Base-by-base conservation (phyloP, 495 filamentous ascomycete species). In the Aspergillus bertholletiae region DNA sequence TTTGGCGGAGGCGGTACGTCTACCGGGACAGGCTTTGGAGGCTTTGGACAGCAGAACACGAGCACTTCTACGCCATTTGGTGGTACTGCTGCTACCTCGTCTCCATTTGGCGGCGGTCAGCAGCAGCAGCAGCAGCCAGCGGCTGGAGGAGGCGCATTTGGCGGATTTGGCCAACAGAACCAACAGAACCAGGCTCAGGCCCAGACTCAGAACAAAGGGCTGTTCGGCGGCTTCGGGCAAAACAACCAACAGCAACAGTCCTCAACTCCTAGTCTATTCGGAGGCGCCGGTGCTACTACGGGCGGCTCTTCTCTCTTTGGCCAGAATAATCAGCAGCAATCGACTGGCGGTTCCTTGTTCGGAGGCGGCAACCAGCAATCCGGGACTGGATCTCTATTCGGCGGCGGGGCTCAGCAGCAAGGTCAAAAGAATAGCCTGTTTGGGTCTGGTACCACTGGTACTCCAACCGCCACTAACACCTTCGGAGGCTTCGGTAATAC, bases 131-230 rank as follows among this genome's bases (percentile, higher is more conserved):
- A 56, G 32, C 66, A 74, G 43, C 73, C 73, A 40, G 71, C 75
- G 45, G 65, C 66, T 39, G 64, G 61, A 18, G 65, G 67, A 4
- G 59, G 67, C 34, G 63, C 58, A 0, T 77, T 80, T 51, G 74
- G 69, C 46, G 71, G 70, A 22, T 80, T 82, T 44, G 78, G 78
- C 17, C 69, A 72, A 44, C 72, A 77, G 28, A 75, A 70, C 44
- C 78, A 76, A 18, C 62, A 73, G 39, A 60, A 59, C 28, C 76
- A 79, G 46, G 66, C 59, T 32, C 76, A 79, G 46, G 66, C 65
- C 45, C 79, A 79, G 56, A 67, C 62, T 21, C 76, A 76, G 57
- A 67, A 67, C 22, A 71, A 69, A 24, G 61, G 67, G 7, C 35
- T 76, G 8, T 77, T 78, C 46, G 73, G 74, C 44, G 70, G 62